Conservation (phyloP, 2,329 filamentous ascomycete species). For the Venturia pyrina region DNA sequence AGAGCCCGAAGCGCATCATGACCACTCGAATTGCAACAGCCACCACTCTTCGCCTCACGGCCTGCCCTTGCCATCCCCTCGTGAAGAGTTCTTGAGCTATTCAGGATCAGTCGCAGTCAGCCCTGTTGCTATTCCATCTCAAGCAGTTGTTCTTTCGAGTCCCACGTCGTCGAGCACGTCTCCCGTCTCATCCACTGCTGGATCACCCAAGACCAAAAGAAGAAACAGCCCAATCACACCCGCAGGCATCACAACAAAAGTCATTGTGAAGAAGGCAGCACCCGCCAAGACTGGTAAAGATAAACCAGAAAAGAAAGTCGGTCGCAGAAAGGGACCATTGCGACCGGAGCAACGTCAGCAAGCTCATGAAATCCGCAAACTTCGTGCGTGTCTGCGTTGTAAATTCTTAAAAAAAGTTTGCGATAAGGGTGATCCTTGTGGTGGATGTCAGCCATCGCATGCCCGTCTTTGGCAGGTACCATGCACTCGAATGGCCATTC, state of each 20-base stretch:
- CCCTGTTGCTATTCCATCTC: constrained; percentile 44
- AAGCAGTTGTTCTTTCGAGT: constrained; percentile 59
- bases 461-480: constrained; percentile 95
- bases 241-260: constrained; percentile 61
- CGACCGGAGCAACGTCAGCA: constrained; percentile 91
- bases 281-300: constrained; percentile 52
- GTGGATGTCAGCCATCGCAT: constrained; percentile 89
- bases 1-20: constrained; percentile 53
- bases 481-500: constrained; percentile 96
- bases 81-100: constrained; percentile 27
- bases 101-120: constrained; percentile 22
- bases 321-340: constrained; percentile 78
- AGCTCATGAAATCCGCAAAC: constrained; percentile 90
- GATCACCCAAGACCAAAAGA: constrained; percentile 52
- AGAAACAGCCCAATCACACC: constrained; percentile 60
- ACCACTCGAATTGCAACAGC: constrained; percentile 47
- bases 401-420: constrained; percentile 99
- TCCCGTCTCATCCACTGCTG: constrained; percentile 42
- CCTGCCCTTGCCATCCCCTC: constrained; percentile 15
- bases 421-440: constrained; percentile 93
- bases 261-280: constrained; percentile 63
- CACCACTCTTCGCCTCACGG: constrained; percentile 13
- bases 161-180: constrained; percentile 47
- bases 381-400: constrained; percentile 86
- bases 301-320: constrained; percentile 78